These are phyloP conservation scores for Pichia scutulata DNA, from an alignment of 805 yeast genomes.

Conservation along the genomic window DNA sequence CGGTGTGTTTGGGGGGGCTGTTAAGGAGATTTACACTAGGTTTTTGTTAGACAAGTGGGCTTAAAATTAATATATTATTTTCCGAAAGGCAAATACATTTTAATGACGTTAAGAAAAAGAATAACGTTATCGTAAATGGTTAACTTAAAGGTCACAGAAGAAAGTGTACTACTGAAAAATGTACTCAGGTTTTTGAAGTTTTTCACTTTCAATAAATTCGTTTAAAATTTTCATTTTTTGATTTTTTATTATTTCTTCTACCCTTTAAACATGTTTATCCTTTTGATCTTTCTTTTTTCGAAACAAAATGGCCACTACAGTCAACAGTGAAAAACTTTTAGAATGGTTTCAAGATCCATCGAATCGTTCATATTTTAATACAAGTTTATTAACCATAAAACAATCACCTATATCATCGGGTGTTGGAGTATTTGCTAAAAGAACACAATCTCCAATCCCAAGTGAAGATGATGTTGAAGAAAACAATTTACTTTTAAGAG, in stretches of 20 bases:
- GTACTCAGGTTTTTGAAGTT: neutral
- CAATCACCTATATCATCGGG: constrained; percentile 45
- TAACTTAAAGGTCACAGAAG: too few species aligned
- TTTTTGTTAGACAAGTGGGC: too few species aligned
- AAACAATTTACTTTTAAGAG: constrained; percentile 36
- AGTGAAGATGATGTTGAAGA: constrained; percentile 22
- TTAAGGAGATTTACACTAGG: too few species aligned
- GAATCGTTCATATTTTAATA: constrained; percentile 48
- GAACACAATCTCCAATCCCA: constrained; percentile 20
- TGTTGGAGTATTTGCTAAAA: constrained; percentile 60
- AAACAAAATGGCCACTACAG: constrained; percentile 26
- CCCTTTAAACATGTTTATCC: too few species aligned
- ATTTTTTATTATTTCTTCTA: neutral
- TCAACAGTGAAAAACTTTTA: constrained; percentile 25
- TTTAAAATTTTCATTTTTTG: neutral
- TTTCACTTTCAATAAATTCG: neutral
- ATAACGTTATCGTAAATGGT: too few species aligned
- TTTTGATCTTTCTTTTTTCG: neutral
- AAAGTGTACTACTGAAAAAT: too few species aligned
- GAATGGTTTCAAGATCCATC: constrained; percentile 44
- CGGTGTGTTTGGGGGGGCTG: too few species aligned
- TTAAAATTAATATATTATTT: too few species aligned
- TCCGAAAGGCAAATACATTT: too few species aligned
- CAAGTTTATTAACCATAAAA: constrained; percentile 36
- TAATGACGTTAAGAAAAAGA: too few species aligned